These are phyloP conservation scores for Oleoguttula mirabilis DNA, from an alignment of 495 filamentous ascomycete genomes.

Conservation along the genomic window DNA sequence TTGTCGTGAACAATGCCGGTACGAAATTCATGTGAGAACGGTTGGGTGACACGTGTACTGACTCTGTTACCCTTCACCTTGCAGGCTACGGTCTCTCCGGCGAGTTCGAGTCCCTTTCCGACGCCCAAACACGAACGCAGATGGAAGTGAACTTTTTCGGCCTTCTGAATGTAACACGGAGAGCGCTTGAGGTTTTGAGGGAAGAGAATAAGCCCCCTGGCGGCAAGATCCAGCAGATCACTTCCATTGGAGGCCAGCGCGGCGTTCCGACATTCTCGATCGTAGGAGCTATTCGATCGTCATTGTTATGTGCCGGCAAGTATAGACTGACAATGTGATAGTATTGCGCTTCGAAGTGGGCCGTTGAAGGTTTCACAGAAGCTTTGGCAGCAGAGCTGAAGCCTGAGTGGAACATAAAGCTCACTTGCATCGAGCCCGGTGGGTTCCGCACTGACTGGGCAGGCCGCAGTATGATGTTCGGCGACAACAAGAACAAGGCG, in stretches of 20 bases:
- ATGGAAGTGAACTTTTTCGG: slow-evolving; percentile 34
- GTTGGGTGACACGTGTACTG: too few relatives aligned
- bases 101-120: slow-evolving; percentile 27
- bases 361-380: slow-evolving; percentile 32
- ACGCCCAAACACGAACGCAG: slow-evolving; percentile 27
- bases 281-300: too few relatives aligned
- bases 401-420: slow-evolving; percentile 30
- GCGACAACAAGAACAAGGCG: slow-evolving; percentile 29
- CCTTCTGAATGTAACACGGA: slow-evolving; percentile 30
- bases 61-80: too few relatives aligned
- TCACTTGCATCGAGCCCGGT: slow-evolving; percentile 30
- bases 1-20: slow-evolving; percentile 31
- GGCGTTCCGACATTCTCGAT: slow-evolving; percentile 30
- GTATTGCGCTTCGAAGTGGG: slow-evolving; percentile 35
- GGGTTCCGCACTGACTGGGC: slow-evolving; percentile 31
- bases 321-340: too few relatives aligned
- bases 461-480: slow-evolving; percentile 28
- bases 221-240: slow-evolving; percentile 37
- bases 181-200: slow-evolving; percentile 35
- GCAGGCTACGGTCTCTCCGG: slow-evolving; percentile 29
- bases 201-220: slow-evolving; percentile 29
- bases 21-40: too few relatives aligned
- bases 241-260: slow-evolving; percentile 32
- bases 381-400: slow-evolving; percentile 27
- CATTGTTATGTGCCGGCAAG: too few relatives aligned